Base-by-base conservation (phyloP, 169 alveolate genomes). In the Plasmodium ovale region DNA sequence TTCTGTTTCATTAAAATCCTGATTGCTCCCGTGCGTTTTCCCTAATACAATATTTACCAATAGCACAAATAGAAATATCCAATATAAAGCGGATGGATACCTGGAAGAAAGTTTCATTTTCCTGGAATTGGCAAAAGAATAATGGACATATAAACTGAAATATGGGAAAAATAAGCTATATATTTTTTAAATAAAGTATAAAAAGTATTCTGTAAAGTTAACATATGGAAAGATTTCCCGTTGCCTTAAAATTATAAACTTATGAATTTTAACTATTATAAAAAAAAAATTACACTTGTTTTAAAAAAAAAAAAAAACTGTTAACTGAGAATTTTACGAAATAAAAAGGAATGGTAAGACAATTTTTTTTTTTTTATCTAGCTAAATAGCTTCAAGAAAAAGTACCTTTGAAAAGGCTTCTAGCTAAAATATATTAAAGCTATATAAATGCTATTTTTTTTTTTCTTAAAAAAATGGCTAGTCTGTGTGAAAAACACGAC, bases 1-100 rank as follows among this genome's bases (percentile, higher is more conserved):
- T 74, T 74, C 88, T 74, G 88, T 74, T 74, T 60, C 88, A 60
- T 47, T 35, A 54, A 74, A 74, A 60, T 74, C 37, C 62, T 19
- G 37, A 74, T 74, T 74, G 21, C 25, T 29, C 49, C 31, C 39
- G 33, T 74, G 16, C 3, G 39, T 62, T 42, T 27, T 4, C 1
- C 88, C 67, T 53, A 42, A 25, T 60, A 10, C 64, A 27, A 37
- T 35, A 27, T 19, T 58, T 42, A 23, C 42, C 54, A 60, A 25
- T 39, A 74, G 44, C 27, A 42, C 51, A 12, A 74, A 74, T 42
- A 74, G 27, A 42, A 74, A n/a, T 23, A 65, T 60, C 25, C 19
- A 42, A 35, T 49, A 74, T 47, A 74, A 23, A 42, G 68, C 49
- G 62, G 33, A 39, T 31, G 59, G 31, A 37, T 33, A 33, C 65